Percentiles rank a stretch among this genome's conserved stretches.
These are phyloP conservation scores for Trichoderma pleuroti DNA, from an alignment of 2,329 filamentous ascomycete species.

Conservation along the genomic window DNA sequence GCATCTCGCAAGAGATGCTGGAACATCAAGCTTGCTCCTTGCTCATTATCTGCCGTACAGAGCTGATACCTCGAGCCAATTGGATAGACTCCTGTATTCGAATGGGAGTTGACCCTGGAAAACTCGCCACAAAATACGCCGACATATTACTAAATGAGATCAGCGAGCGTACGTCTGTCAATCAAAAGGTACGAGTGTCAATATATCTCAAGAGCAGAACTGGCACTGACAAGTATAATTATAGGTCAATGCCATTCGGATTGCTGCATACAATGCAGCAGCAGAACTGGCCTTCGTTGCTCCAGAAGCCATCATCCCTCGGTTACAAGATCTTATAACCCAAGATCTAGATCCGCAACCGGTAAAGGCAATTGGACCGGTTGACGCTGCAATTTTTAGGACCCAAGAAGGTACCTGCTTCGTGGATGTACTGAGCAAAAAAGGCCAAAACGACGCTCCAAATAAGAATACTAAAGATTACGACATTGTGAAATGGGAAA, in stretches of 20 bases:
- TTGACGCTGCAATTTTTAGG: conserved; percentile 88
- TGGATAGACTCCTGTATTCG: conserved; percentile 90
- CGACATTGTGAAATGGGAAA: conserved; percentile 95
- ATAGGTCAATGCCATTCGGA: conserved; percentile 46
- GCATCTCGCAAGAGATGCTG: conserved; percentile 48
- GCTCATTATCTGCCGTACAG: conserved; percentile 71
- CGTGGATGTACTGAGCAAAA: conserved; percentile 85
- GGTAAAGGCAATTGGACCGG: conserved; percentile 70
- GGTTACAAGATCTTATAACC: conserved; percentile 69
- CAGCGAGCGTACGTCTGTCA: conserved; percentile 43
- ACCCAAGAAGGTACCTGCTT: conserved; percentile 86
- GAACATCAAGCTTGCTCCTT: conserved; percentile 72
- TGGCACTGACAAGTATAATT: conserved; percentile 6
- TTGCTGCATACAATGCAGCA: conserved; percentile 77
- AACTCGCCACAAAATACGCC: conserved; percentile 63
- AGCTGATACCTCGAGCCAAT: conserved; percentile 70
- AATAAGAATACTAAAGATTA: conserved; percentile 95
- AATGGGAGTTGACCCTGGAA: conserved; percentile 77
- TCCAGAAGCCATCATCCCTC: conserved; percentile 73
- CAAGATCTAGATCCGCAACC: conserved; percentile 69
- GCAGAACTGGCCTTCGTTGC: conserved; percentile 93
- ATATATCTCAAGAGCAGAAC: neutral
- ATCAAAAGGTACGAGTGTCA: conserved; percentile 47
- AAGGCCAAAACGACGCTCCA: conserved; percentile 63
- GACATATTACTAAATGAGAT: conserved; percentile 67